Base-by-base conservation (phyloP, 768 basidiomycete genomes). In the Suillus spraguei region DNA sequence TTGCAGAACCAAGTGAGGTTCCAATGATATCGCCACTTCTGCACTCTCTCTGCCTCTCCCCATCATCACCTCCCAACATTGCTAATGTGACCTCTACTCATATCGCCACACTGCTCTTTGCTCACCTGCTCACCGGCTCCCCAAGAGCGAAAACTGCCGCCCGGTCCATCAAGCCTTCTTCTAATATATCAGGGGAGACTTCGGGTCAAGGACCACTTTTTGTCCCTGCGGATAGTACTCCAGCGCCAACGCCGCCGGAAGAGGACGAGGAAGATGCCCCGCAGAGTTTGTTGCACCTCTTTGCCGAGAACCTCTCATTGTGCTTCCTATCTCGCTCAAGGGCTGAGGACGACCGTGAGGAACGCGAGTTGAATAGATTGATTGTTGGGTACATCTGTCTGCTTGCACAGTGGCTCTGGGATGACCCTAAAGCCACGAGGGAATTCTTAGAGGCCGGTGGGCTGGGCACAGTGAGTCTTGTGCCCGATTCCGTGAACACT, bases 351-450 rank as follows among this genome's bases (percentile, higher is more conserved):
- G 87, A 87, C 44, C 81, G 82, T 52, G 93, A 96, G 68, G 83
- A 86, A 16, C 80, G 90, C 56, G 96, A 97, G 69, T 98, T 95
- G 94, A 94, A 95, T 65, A 82, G 94, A 63, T 79, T 97, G 54
- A 88, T 95, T 70, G 87, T 93, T 9, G 91, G 89, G 0, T 97
- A 98, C 71, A 80, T 99, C 41, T 85, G 86, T 55, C 74, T 97
- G 60, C 81, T 99, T 38, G 82, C 87, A 5, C 94, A 95, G 65
- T 99, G 97, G 97, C 80, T 97, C 8, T 99, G 96, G 96, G 97
- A 99, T 70, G 96, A 97, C 69, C 88, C 95, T 0, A 85, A 82
- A 60, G 89, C 92, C 0, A 94, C 97, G 59, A 83, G 88, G 65
- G 95, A 93, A 71, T 97, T 98, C 71, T 79, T 99, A 66, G 89